Evolutionary conservation across 2,329 filamentous ascomycete genomes (phyloP).

Genomic region (Harringtonia aguacate): DNA sequence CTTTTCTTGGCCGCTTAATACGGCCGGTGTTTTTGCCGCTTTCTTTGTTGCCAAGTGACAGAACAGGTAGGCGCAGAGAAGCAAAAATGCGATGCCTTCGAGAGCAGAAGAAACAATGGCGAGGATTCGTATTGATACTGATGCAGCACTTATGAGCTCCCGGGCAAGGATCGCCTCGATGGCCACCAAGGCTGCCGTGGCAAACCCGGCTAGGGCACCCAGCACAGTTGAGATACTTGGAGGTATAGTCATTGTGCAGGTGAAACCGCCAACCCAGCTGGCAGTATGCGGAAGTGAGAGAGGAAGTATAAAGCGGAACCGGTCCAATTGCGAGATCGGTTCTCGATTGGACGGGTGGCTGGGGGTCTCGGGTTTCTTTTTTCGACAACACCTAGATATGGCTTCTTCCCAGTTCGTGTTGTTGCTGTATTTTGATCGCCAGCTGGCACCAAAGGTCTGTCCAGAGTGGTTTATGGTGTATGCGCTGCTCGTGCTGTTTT

Average conservation of each 20-base stretch:
- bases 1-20: conserved; percentile 2
- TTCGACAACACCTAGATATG: too few species aligned
- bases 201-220: conserved; percentile 24
- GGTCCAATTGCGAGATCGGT: too few species aligned
- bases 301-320: neutral
- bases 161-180: conserved; percentile 29
- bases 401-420: too few species aligned
- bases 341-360: too few species aligned
- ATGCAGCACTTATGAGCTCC: conserved; percentile 16
- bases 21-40: neutral
- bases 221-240: conserved; percentile 23
- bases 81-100: conserved; percentile 25
- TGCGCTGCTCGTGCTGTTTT: too few species aligned
- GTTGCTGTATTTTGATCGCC: too few species aligned
- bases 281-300: neutral
- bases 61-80: conserved; percentile 22
- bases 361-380: neutral
- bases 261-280: neutral
- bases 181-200: conserved; percentile 27
- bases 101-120: conserved; percentile 27
- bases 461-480: too few species aligned
- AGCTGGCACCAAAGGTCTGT: too few species aligned
- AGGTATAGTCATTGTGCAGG: conserved; percentile 21
- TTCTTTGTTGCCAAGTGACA: conserved; percentile 17
- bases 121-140: conserved; percentile 20